Evolutionary conservation across 345 rosid species (phyloP).

Genomic region (Citrus medica): DNA sequence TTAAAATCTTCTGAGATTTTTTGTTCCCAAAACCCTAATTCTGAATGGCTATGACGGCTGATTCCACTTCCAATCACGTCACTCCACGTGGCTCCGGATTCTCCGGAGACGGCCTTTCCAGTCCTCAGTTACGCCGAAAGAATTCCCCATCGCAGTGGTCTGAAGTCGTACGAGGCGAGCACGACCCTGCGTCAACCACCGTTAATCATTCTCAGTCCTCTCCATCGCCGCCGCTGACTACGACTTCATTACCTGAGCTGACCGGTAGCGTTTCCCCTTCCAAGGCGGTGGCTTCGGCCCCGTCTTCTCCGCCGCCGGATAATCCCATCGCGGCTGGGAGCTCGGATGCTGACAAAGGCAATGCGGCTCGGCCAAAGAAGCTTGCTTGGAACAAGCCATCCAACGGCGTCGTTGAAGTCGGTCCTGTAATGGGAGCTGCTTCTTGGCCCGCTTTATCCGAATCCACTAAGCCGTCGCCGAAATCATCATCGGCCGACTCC

Average conservation of each 20-base stretch:
- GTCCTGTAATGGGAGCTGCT: slow-evolving; percentile 52
- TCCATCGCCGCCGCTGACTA: slow-evolving; percentile 11
- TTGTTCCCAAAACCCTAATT: slow-evolving; percentile 22
- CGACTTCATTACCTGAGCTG: slow-evolving; percentile 21
- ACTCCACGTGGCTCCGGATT: slow-evolving; percentile 23
- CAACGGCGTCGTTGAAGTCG: slow-evolving; percentile 33
- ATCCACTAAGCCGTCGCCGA: slow-evolving; percentile 44
- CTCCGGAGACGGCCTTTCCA: slow-evolving; percentile 20
- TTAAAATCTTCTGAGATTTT: slow-evolving; percentile 4
- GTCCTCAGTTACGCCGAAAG: slow-evolving; percentile 31
- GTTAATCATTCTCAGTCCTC: slow-evolving; percentile 22
- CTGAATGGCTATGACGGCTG: slow-evolving; percentile 43
- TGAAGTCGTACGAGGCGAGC: slow-evolving; percentile 39
- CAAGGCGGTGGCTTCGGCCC: slow-evolving; percentile 15
- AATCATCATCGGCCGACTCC: slow-evolving; percentile 27
- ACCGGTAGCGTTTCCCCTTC: slow-evolving; percentile 21
- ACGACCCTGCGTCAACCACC: slow-evolving; percentile 19
- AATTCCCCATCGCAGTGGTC: slow-evolving; percentile 39
- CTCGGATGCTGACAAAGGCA: slow-evolving; percentile 26
- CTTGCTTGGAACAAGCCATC: slow-evolving; percentile 57
- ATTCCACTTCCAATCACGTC: slow-evolving; percentile 40
- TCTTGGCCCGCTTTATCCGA: slow-evolving; percentile 69
- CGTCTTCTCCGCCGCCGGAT: slow-evolving; percentile 16
- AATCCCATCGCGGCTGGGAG: slow-evolving; percentile 22
- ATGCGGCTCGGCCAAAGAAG: slow-evolving; percentile 42